phyloP scores from a whole-genome alignment of 2,329 filamentous ascomycete genomes.

The Plectosphaerella sp. region DNA sequence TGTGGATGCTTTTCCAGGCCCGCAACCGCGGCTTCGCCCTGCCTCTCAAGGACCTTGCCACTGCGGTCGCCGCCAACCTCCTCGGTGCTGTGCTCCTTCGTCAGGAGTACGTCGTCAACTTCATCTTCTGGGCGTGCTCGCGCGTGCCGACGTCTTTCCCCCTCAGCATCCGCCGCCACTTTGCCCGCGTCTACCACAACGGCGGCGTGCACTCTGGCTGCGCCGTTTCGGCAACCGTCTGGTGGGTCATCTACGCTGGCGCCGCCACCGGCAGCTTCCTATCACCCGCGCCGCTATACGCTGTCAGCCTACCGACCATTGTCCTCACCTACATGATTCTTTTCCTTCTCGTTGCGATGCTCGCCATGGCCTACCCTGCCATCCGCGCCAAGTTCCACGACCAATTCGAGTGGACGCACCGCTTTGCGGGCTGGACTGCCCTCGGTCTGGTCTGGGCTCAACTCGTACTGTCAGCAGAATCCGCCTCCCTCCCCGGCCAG shows the following conservation, averaged over 20 bases:
- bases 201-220: constrained; percentile 48
- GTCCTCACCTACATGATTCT: constrained; percentile 55
- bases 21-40: constrained; percentile 16
- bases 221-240: constrained; percentile 43
- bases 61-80: constrained; percentile 43
- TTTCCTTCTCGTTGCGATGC: constrained; percentile 52
- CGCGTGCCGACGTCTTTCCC: constrained; percentile 38
- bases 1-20: constrained; percentile 29
- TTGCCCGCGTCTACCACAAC: constrained; percentile 47
- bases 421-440: constrained; percentile 66
- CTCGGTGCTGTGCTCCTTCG: constrained; percentile 44
- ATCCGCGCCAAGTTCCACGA: constrained; percentile 63
- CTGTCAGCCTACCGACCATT: constrained; percentile 26
- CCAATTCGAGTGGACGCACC: constrained; percentile 66
- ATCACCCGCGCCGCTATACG: constrained; percentile 20
- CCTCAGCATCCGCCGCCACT: constrained; percentile 39
- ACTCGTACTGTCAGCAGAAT: constrained; percentile 45
- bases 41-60: constrained; percentile 31
- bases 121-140: constrained; percentile 43
- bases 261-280: constrained; percentile 22
- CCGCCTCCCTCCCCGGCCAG: constrained; percentile 31
- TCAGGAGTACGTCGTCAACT: constrained; percentile 50
- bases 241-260: constrained; percentile 39
- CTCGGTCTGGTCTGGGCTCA: constrained; percentile 63
- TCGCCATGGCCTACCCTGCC: constrained; percentile 58